phyloP scores from a whole-genome alignment of 768 basidiomycete genomes.

The Phallus indusiatus region DNA sequence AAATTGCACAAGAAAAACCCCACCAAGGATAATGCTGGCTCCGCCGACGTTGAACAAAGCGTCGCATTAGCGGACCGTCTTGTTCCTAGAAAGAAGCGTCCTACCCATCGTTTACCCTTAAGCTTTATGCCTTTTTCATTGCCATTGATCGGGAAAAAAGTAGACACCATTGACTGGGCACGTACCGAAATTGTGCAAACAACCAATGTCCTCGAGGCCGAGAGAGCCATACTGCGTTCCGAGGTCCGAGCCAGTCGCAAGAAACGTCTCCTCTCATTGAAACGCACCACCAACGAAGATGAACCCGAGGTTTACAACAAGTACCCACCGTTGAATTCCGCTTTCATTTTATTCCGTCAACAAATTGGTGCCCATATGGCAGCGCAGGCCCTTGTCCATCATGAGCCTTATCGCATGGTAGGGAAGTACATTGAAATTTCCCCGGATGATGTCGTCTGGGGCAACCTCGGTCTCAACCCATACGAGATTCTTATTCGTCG shows the following conservation, averaged over 20 bases:
- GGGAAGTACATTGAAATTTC: conserved; percentile 71
- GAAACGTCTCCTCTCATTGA: neutral
- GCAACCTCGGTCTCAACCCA: conserved; percentile 79
- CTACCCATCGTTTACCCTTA: conserved; percentile 59
- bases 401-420: conserved; percentile 77
- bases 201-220: conserved; percentile 42
- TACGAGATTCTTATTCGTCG: conserved; percentile 70
- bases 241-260: conserved; percentile 14
- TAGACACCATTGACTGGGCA: conserved; percentile 90
- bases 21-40: conserved; percentile 22
- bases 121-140: conserved; percentile 47
- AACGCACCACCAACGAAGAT: neutral
- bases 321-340: conserved; percentile 57
- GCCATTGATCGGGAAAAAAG: conserved; percentile 72
- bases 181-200: conserved; percentile 59
- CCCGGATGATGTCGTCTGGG: conserved; percentile 88
- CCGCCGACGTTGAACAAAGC: conserved; percentile 17
- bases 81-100: conserved; percentile 67
- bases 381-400: conserved; percentile 61
- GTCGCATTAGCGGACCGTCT: conserved; percentile 35
- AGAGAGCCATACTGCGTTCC: conserved; percentile 23
- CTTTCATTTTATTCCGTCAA: conserved; percentile 85
- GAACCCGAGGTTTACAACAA: conserved; percentile 21
- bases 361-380: conserved; percentile 93
- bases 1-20: conserved; percentile 49